These are phyloP conservation scores for Elaeagnus macrophylla DNA, from an alignment of 306 rosid species.

Conservation along the genomic window DNA sequence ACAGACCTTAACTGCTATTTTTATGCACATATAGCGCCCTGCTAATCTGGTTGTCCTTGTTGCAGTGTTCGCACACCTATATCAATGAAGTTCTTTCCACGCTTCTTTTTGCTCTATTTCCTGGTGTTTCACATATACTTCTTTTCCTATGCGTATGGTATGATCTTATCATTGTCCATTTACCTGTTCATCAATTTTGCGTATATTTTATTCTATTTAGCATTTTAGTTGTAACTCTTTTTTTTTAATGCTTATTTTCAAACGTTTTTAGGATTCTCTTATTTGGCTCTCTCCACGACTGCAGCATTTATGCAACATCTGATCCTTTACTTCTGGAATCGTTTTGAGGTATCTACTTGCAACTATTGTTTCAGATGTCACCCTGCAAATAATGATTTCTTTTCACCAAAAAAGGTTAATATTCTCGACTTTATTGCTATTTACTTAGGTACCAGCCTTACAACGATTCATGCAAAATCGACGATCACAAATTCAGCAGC, in stretches of 20 bases:
- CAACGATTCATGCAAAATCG: constrained; percentile 91
- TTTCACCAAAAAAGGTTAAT: too few relatives aligned
- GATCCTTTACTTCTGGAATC: constrained; percentile 93
- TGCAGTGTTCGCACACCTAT: constrained; percentile 98
- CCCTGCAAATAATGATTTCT: too few relatives aligned
- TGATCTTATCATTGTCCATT: neutral
- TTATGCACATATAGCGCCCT: constrained; percentile 12
- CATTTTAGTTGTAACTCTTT: neutral
- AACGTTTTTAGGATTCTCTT: constrained; percentile 71
- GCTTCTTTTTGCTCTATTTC: constrained; percentile 92
- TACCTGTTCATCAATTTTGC: neutral
- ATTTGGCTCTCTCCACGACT: constrained; percentile 91
- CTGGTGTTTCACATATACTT: constrained; percentile 95
- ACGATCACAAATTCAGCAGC: constrained; percentile 82
- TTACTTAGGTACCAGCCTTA: constrained; percentile 73
- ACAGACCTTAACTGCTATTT: neutral
- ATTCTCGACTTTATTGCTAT: neutral
- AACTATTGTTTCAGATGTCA: neutral
- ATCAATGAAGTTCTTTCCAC: constrained; percentile 99
- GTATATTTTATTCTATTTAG: neutral
- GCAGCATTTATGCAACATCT: constrained; percentile 98
- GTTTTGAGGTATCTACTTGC: constrained; percentile 60
- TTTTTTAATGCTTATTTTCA: neutral
- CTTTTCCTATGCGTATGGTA: constrained; percentile 93
- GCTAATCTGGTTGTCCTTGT: constrained; percentile 30